phyloP scores from a whole-genome alignment of 2,329 filamentous ascomycete genomes.

The Beauveria scarabaeidicola region DNA sequence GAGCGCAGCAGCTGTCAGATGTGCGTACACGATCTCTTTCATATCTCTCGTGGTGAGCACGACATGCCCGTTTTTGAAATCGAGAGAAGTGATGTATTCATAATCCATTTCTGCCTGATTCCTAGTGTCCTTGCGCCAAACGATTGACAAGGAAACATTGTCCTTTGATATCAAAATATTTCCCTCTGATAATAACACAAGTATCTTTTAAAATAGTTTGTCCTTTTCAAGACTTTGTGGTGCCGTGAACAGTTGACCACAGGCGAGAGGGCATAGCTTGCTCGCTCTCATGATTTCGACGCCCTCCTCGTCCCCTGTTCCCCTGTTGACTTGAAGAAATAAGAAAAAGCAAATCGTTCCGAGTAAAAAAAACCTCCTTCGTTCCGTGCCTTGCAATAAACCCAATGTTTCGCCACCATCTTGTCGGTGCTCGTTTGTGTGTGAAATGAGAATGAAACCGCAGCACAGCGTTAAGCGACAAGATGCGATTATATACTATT shows the following conservation, averaged over 20 bases:
- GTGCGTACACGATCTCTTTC: background rate
- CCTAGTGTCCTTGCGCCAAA: background rate
- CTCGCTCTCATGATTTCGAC: background rate
- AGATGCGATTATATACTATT: background rate
- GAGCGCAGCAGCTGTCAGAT: too few relatives aligned
- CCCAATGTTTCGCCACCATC: background rate
- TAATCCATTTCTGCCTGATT: background rate
- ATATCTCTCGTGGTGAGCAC: background rate
- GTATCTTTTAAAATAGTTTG: background rate
- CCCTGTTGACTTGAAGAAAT: background rate
- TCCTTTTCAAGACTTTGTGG: background rate
- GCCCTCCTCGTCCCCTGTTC: background rate
- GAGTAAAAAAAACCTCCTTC: background rate
- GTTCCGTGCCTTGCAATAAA: background rate
- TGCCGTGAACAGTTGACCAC: background rate
- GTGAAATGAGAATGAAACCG: background rate
- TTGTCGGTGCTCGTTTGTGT: background rate
- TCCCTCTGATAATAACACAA: slow-evolving; percentile 7
- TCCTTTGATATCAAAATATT: background rate
- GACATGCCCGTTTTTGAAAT: background rate
- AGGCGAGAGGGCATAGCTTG: background rate
- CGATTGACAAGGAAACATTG: background rate
- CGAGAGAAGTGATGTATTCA: slow-evolving; percentile 2
- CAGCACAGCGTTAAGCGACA: background rate
- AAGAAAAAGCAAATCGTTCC: background rate